Percentiles rank a stretch among this genome's conserved stretches.
Evolutionary conservation across 1,139 yeast species (phyloP).

Genomic region (Magnusiomyces fungicola): DNA sequence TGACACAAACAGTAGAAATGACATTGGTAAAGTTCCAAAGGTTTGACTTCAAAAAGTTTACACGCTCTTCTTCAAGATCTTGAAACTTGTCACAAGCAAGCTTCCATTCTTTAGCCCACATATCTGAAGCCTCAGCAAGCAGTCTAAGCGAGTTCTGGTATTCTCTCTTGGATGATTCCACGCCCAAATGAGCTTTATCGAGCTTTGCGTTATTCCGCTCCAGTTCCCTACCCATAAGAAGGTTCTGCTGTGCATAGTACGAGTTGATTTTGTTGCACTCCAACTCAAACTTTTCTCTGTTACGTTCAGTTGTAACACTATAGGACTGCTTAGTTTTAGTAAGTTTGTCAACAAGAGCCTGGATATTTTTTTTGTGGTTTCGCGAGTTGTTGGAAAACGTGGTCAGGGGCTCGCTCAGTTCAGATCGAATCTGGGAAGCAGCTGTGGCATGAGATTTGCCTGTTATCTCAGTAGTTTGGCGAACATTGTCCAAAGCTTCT

Average conservation of each 20-base stretch:
- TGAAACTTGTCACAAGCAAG: slow-evolving; percentile 62
- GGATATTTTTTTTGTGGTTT: slow-evolving; percentile 42
- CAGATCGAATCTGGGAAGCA: slow-evolving; percentile 39
- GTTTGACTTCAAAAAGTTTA: slow-evolving; percentile 65
- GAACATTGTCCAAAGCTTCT: slow-evolving; percentile 52
- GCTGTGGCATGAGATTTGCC: slow-evolving; percentile 43
- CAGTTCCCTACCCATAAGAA: slow-evolving; percentile 73
- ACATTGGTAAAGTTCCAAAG: slow-evolving; percentile 80
- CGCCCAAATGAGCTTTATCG: slow-evolving; percentile 45
- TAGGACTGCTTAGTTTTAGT: slow-evolving; percentile 37
- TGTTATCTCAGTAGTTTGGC: slow-evolving; percentile 47
- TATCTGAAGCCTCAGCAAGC: slow-evolving; percentile 58
- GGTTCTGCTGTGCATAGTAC: slow-evolving; percentile 53
- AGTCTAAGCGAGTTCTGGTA: slow-evolving; percentile 54
- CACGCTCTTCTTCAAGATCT: slow-evolving; percentile 68
- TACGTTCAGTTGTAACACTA: slow-evolving; percentile 35
- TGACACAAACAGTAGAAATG: slow-evolving; percentile 69
- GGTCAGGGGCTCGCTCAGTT: slow-evolving; percentile 39
- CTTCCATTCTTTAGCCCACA: slow-evolving; percentile 78
- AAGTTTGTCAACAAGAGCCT: slow-evolving; percentile 39
- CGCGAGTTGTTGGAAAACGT: slow-evolving; percentile 39
- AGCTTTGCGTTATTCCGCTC: slow-evolving; percentile 60
- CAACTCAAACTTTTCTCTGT: slow-evolving; percentile 48
- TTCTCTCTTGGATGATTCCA: slow-evolving; percentile 45
- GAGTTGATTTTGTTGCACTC: slow-evolving; percentile 57